These are phyloP conservation scores for Thymus mandschuricus DNA, from an alignment of 257 asterid genomes.

Conservation along the genomic window DNA sequence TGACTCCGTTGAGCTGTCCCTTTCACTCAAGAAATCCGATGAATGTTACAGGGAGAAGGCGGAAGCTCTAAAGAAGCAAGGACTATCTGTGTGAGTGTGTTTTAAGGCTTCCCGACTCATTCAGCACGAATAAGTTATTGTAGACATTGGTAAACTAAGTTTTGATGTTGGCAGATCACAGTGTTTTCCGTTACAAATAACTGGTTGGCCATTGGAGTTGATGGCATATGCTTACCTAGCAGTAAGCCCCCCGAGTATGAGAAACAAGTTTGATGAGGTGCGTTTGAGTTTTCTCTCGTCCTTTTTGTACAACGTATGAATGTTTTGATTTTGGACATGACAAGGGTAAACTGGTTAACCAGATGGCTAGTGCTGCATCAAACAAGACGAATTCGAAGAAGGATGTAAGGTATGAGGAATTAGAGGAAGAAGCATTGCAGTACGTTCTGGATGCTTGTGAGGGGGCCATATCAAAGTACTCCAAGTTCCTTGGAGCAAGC, in stretches of 20 bases:
- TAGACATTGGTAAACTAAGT: background rate
- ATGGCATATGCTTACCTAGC: slow-evolving; percentile 95
- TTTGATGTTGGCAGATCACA: slow-evolving; percentile 58
- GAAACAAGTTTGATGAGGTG: slow-evolving; percentile 72
- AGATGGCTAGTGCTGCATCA: slow-evolving; percentile 97
- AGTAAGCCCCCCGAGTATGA: slow-evolving; percentile 89
- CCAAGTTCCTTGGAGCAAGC: slow-evolving; percentile 90
- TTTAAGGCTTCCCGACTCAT: slow-evolving; percentile 13
- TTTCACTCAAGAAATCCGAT: slow-evolving; percentile 74
- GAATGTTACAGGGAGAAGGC: slow-evolving; percentile 74
- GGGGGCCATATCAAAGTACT: slow-evolving; percentile 77
- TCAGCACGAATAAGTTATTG: background rate
- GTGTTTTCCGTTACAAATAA: slow-evolving; percentile 80
- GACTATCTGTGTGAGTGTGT: slow-evolving; percentile 70
- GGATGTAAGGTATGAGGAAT: slow-evolving; percentile 60
- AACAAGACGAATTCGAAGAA: slow-evolving; percentile 64
- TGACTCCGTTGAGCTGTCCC: slow-evolving; percentile 74
- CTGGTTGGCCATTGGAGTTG: slow-evolving; percentile 94
- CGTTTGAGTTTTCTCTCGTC: background rate
- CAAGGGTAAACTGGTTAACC: background rate
- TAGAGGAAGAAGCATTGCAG: slow-evolving; percentile 88
- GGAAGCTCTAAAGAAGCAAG: slow-evolving; percentile 66
- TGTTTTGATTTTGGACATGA: background rate
- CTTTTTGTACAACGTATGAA: background rate
- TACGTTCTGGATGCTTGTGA: slow-evolving; percentile 78